phyloP scores from a whole-genome alignment of 305 asterid species.

The Galium porrigens region DNA sequence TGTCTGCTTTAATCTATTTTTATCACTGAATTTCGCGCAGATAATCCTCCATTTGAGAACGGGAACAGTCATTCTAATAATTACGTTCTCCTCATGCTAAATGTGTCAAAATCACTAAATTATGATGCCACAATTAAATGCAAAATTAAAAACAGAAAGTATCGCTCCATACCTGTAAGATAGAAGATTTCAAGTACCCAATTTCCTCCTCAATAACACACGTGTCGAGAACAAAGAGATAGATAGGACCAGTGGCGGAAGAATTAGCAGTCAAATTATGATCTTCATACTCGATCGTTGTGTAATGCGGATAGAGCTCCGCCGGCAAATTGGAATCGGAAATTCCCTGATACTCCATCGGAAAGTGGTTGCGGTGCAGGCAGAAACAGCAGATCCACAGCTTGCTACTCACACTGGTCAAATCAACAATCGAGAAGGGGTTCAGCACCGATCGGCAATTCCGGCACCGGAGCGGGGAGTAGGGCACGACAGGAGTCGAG shows the following conservation, averaged over 20 bases:
- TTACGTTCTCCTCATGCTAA: neutral
- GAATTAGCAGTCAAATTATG: conserved; percentile 28
- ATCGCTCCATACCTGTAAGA: conserved; percentile 25
- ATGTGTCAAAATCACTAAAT: neutral
- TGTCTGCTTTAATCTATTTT: neutral
- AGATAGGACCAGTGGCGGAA: conserved; percentile 37
- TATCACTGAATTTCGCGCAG: neutral
- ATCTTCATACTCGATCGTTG: conserved; percentile 77
- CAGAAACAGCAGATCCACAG: conserved; percentile 95
- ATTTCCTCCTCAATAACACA: conserved; percentile 91
- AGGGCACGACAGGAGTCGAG: conserved; percentile 6
- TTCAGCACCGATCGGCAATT: conserved; percentile 84
- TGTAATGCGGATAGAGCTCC: conserved; percentile 84
- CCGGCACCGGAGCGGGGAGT: conserved; percentile 69
- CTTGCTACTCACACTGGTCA: conserved; percentile 55
- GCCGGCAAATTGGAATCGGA: conserved; percentile 77
- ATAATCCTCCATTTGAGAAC: neutral
- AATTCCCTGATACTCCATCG: conserved; percentile 72
- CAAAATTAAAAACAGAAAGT: neutral
- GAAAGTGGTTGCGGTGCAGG: conserved; percentile 72
- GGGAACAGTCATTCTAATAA: neutral
- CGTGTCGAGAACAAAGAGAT: conserved; percentile 70
- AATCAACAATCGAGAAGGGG: conserved; percentile 84
- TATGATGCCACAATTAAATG: neutral
- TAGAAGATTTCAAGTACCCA: conserved; percentile 60